phyloP scores from a whole-genome alignment of 1,284 basidiomycete species.

The Ustilago shanxiensis region DNA sequence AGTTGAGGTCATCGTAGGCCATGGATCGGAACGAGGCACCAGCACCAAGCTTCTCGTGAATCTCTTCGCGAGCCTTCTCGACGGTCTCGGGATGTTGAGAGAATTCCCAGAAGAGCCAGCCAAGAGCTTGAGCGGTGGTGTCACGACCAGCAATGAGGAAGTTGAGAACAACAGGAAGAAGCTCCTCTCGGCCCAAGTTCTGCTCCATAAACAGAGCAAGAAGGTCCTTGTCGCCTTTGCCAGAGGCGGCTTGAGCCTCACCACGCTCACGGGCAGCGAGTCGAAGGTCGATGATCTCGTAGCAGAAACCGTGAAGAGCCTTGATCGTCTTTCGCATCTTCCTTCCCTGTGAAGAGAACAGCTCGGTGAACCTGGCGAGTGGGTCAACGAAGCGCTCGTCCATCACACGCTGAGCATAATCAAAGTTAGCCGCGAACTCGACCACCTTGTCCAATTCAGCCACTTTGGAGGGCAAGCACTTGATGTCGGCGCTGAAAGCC shows the following conservation, averaged over 20 bases:
- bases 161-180: slow-evolving; percentile 64
- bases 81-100: slow-evolving; percentile 42
- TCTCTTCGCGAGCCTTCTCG: slow-evolving; percentile 43
- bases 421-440: slow-evolving; percentile 67
- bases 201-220: slow-evolving; percentile 73
- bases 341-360: slow-evolving; percentile 35
- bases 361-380: slow-evolving; percentile 50
- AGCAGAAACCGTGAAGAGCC: slow-evolving; percentile 45
- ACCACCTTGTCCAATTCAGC: slow-evolving; percentile 57
- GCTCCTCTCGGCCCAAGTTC: slow-evolving; percentile 57
- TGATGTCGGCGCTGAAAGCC: slow-evolving; percentile 52
- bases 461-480: slow-evolving; percentile 46
- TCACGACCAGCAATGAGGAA: slow-evolving; percentile 60
- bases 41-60: slow-evolving; percentile 48
- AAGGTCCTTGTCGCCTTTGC: slow-evolving; percentile 58
- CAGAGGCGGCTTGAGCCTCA: slow-evolving; percentile 38
- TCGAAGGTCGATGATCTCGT: slow-evolving; percentile 55
- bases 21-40: slow-evolving; percentile 32
- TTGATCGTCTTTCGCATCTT: slow-evolving; percentile 52
- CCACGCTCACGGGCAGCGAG: slow-evolving; percentile 35
- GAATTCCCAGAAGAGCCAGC: slow-evolving; percentile 61
- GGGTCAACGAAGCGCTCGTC: slow-evolving; percentile 57
- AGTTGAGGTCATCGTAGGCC: slow-evolving; percentile 55
- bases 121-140: slow-evolving; percentile 60
- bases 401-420: slow-evolving; percentile 65